These are phyloP conservation scores for Cryptococcus jaspeensis DNA, from an alignment of 1,284 basidiomycete genomes.

Conservation along the genomic window DNA sequence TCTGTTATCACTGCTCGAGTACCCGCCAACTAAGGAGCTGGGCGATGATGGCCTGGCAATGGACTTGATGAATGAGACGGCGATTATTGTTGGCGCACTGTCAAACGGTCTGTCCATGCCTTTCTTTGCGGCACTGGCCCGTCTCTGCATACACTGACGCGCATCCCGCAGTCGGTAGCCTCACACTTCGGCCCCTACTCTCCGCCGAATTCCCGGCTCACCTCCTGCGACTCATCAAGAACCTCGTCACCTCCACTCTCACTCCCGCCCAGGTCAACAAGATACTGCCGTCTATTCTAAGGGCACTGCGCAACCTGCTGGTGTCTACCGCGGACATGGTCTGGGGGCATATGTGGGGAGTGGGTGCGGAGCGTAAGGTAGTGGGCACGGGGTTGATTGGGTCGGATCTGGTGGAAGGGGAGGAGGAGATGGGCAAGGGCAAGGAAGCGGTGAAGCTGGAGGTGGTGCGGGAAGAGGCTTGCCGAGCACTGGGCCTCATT, in stretches of 20 bases:
- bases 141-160: not conserved
- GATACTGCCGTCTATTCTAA: slow-evolving; percentile 31
- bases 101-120: slow-evolving; percentile 31
- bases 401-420: slow-evolving; percentile 3
- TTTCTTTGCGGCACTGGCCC: not conserved
- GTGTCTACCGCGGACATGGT: slow-evolving; percentile 43
- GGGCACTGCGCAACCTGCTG: slow-evolving; percentile 44
- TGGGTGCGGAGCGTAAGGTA: slow-evolving; percentile 41
- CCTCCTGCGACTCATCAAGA: slow-evolving; percentile 29
- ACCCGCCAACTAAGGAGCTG: slow-evolving; percentile 1
- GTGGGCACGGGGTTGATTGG: slow-evolving; percentile 42
- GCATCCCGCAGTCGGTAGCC: slow-evolving; percentile 30
- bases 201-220: slow-evolving; percentile 23
- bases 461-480: slow-evolving; percentile 25
- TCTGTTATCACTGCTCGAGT: slow-evolving; percentile 20
- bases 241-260: slow-evolving; percentile 3
- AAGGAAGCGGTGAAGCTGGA: slow-evolving; percentile 10
- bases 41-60: slow-evolving; percentile 5
- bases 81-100: slow-evolving; percentile 49
- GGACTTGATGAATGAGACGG: slow-evolving; percentile 43
- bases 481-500: slow-evolving; percentile 22
- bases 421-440: slow-evolving; percentile 10
- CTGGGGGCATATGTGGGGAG: slow-evolving; percentile 50
- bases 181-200: slow-evolving; percentile 39
- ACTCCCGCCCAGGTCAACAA: not conserved